Evolutionary conservation across 495 filamentous ascomycete species (phyloP), one percentile per base, ranked within the genome.

Genomic region (Darksidea phi): DNA sequence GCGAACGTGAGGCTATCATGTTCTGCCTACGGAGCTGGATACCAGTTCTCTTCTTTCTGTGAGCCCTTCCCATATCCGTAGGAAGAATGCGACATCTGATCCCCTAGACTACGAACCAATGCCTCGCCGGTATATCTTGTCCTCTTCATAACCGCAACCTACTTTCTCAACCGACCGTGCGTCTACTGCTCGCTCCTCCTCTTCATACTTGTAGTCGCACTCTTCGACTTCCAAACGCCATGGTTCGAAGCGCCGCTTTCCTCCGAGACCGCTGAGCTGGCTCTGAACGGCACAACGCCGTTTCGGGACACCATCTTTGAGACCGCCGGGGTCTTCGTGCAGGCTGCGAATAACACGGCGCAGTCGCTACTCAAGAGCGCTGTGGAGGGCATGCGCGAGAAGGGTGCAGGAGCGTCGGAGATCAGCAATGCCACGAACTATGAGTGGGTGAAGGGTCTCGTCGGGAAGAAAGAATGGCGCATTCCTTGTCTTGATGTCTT

Each of bases 161-260:
- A 74, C 61, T 62, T 71, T 61, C 70, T 77, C 48, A 71, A 75
- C 59, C 70, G 74, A 17, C 74, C 75, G 4, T 77, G 75, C 65
- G 70, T 77, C 32, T 77, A 77, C 69, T 77, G 75, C 69, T 71
- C 70, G 32, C 63, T 76, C 48, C 72, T 77, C 42, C 71, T 77
- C 43, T 65, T 68, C 64, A 70, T 76, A 53, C 71, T 77, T 51
- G 64, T 75, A 48, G 53, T 75, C 34, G 63, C 74, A 6, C 68
- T 77, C 59, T 74, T 76, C 69, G 75, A 77, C 65, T 77, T 77
- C 68, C 54, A 67, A 13, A 63, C 64, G 11, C 58, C 70, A 21
- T 77, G 74, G 75, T 77, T 77, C 56, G 75, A 76, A 48, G 61
- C 72, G 10, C 48, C 67, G 52, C 49, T 66, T 36, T 23, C 58